Percentiles rank a stretch among this genome's conserved stretches.
These are phyloP conservation scores for Chlorella sp. DNA, from an alignment of 139 green algal species.

Conservation along the genomic window DNA sequence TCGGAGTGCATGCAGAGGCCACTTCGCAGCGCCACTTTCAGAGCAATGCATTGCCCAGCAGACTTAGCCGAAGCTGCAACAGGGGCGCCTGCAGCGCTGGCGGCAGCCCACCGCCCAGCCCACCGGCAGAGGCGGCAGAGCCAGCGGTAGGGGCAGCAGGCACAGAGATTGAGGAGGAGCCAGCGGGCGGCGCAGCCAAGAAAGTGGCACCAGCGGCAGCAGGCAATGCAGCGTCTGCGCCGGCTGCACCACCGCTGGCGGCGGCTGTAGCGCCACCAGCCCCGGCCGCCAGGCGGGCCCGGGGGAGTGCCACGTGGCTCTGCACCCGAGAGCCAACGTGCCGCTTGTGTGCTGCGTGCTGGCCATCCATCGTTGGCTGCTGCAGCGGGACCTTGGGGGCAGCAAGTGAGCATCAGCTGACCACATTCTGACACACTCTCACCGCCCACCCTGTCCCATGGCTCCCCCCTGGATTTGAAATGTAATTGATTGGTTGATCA, in stretches of 20 bases:
- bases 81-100: neutral
- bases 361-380: slow-evolving; percentile 5
- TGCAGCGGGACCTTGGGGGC: neutral
- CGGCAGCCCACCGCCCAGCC: neutral
- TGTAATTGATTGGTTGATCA: too few species aligned
- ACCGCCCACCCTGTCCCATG: too few species aligned
- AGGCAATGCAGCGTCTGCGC: neutral
- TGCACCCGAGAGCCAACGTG: neutral
- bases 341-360: neutral
- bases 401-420: too few species aligned
- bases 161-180: too few species aligned
- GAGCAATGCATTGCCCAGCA: too few species aligned
- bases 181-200: neutral
- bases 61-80: neutral
- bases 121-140: neutral
- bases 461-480: too few species aligned
- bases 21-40: too few species aligned
- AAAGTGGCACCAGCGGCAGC: neutral
- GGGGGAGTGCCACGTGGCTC: neutral
- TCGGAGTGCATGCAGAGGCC: too few species aligned
- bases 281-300: neutral
- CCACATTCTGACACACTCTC: too few species aligned
- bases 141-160: neutral
- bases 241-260: neutral
- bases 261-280: neutral